Evolutionary conservation across 768 basidiomycete genomes (phyloP).

Genomic region (Cyathus striatus): DNA sequence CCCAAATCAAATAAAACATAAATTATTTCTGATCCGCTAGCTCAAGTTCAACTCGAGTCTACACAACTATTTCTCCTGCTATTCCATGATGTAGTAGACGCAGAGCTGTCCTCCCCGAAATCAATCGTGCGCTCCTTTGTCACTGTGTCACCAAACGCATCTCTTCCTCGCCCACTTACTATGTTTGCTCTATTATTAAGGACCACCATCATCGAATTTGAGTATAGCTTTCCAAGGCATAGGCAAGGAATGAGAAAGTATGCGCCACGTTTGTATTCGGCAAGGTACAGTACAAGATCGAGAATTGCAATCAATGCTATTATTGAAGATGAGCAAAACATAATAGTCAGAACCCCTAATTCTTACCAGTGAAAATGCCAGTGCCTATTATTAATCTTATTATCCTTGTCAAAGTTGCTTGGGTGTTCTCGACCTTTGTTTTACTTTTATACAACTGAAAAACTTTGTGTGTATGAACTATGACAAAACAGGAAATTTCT

Average conservation of each 20-base stretch:
- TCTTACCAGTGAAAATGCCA: background rate
- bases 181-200: background rate
- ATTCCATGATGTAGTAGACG: no score
- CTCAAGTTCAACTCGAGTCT: no score
- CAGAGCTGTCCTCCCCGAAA: no score
- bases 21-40: no score
- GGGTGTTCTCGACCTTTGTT: background rate
- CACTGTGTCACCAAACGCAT: no score
- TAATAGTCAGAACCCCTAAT: background rate
- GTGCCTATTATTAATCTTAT: background rate
- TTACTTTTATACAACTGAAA: background rate
- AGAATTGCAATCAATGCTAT: background rate
- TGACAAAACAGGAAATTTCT: background rate
- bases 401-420: background rate
- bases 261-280: background rate
- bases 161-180: background rate
- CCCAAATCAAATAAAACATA: no score
- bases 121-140: no score
- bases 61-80: no score
- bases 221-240: background rate
- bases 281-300: background rate
- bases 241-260: background rate
- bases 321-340: background rate
- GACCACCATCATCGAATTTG: conserved; percentile 1
- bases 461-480: background rate